Conservation (phyloP, 192 early-diverging fungal species). For the Ambispora gerdemannii region DNA sequence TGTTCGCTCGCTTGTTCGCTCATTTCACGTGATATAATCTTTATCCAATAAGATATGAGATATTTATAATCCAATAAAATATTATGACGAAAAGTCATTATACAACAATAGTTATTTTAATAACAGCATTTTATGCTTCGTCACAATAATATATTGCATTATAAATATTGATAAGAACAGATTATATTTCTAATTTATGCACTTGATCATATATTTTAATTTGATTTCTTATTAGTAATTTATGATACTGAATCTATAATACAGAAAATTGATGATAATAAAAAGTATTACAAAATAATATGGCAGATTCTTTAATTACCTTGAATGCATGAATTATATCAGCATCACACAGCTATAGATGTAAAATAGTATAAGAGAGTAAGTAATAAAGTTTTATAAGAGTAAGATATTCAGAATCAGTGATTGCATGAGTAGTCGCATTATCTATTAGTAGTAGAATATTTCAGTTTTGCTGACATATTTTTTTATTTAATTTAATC, state of each 20-base stretch:
- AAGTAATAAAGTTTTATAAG: background rate
- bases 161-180: background rate
- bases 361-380: background rate
- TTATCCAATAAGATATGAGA: no score
- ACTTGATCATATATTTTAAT: background rate
- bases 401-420: background rate
- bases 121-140: background rate
- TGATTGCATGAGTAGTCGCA: background rate
- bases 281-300: no score
- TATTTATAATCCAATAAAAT: no score
- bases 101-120: background rate
- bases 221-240: background rate
- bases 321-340: background rate
- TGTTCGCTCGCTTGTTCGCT: no score
- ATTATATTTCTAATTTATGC: background rate
- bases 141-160: background rate
- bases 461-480: background rate
- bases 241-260: no score
- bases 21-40: no score
- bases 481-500: background rate
- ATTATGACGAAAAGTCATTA: no score
- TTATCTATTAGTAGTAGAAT: constrained; percentile 13
- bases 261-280: no score
- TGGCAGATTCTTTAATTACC: no score
- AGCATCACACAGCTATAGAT: background rate